Base-by-base conservation (phyloP, 768 basidiomycete species). In the Pisolithus microcarpus region DNA sequence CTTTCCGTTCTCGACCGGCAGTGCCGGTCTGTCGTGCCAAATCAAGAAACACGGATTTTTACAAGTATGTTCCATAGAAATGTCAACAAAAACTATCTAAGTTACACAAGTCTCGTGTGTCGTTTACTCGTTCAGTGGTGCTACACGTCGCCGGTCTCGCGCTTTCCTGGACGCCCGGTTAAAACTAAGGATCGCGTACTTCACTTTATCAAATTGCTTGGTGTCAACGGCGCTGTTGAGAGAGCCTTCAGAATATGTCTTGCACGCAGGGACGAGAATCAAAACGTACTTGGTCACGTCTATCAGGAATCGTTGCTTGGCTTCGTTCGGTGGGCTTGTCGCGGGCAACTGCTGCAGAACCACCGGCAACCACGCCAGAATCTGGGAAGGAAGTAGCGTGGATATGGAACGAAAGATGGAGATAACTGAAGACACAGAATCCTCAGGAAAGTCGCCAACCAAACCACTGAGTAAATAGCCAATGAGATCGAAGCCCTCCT, bases 371-470 rank as follows among this genome's bases (percentile, higher is more conserved):
- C 91, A 95, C 19, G 73, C 65, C 34, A 85, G 70, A 42, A 94
- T 65, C 61, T 85, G 82, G 7, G 72, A 62, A 2, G 85, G 75
- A 82, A 87, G 91, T n/a, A 81, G 61, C 36, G 72, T 68, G 24
- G 83, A 75, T 47, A 92, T 65, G 11, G 78, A 75, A 15, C 89
- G 79, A 65, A 95, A 79, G 54, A 97, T 83, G 2, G 85, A 80
- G 50, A 91, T 81, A 42, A 94, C 84, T 34, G 72, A 64, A 8
- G 86, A 75, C 6, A 82, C 74, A 3, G 84, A 78, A 52, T 97
- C 95, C 62, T 91, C 91, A 4, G 91, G 90, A 65, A 94, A 98
- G 54, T 87, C 85, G 19, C 86, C 83, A 4, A 90, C 82, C 24
- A 97, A 73, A 4, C 96, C 95, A 18, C 75, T 70, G 48, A 98